Evolutionary conservation across 2,329 filamentous ascomycete species (phyloP), one percentile per base, ranked within the genome.

Genomic region (Harringtonia lauricola): DNA sequence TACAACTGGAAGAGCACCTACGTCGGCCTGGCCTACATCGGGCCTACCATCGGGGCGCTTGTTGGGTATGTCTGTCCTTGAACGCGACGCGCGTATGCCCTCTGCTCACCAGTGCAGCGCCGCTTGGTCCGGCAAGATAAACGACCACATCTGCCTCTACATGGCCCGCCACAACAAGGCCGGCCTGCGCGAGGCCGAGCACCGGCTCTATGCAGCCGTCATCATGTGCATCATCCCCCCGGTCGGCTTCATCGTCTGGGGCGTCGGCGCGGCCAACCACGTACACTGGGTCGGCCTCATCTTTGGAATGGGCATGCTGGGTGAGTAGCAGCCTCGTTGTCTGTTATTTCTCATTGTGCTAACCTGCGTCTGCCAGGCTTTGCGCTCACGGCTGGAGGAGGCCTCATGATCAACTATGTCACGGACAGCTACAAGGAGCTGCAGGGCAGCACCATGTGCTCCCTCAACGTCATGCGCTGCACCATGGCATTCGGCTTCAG

Each of bases 231-330:
- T 54, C 14, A 29, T 47, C 2, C 56, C 53, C 10, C 47, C 59
- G 9, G 46, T 49, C 1, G 58, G 58, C 8, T 51, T 49, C 17
- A 53, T 61, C 40, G 29, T 60, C 34, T 61, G 59, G 36, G 58
- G 57, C 13, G 54, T 52, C 13, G 53, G 57, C 3, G 57, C 56
- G 3, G 49, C 59, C 46, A 39, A 52, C 38, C 48, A 51, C 21
- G 43, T 56, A 21, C 56, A 59, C 43, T 60, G 57, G 57, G 59
- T 60, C 8, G 57, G 61, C 8, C 47, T 69, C 41, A 67, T 67
- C 51, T 63, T 68, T 43, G 64, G 63, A 66, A 62, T 66, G 52
- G 64, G 63, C 14, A 57, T 64, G 34, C 57, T 66, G 8, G 24
- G 24, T 26, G 24, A 6, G 24, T 26, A 10, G 24, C 24, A 10